Percentiles rank a stretch among this genome's conserved stretches.
phyloP scores from a whole-genome alignment of 768 basidiomycete species.

The Russula virescens region DNA sequence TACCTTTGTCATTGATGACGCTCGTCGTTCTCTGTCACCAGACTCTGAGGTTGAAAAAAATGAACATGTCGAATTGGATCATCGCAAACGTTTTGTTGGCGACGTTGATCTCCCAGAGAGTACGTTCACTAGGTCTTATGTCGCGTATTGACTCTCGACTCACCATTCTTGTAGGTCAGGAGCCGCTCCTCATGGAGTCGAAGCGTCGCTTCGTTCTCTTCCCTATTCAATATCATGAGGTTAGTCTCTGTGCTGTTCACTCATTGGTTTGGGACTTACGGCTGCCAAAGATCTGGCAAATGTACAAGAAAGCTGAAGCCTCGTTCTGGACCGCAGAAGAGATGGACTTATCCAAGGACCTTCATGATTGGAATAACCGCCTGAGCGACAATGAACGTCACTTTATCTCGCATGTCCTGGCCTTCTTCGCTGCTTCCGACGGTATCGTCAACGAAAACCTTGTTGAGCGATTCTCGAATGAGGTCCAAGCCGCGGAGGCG shows the following conservation, averaged over 20 bases:
- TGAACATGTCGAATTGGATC: conserved; percentile 2
- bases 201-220: conserved; percentile 85
- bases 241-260: conserved; percentile 31
- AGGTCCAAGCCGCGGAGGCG: conserved; percentile 89
- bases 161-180: conserved; percentile 43
- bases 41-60: conserved; percentile 20
- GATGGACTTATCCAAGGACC: conserved; percentile 83
- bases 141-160: background rate
- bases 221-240: conserved; percentile 90
- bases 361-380: conserved; percentile 77
- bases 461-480: conserved; percentile 86
- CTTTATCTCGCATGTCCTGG: conserved; percentile 89
- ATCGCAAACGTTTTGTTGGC: conserved; percentile 43
- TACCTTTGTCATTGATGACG: conserved; percentile 25
- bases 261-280: background rate
- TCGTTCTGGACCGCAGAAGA: conserved; percentile 94
- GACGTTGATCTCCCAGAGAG: conserved; percentile 49
- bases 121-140: conserved; percentile 6
- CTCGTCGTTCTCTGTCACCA: conserved; percentile 23
- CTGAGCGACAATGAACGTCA: conserved; percentile 79
- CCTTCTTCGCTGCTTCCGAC: conserved; percentile 94
- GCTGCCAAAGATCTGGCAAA: conserved; percentile 73
- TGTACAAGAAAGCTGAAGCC: conserved; percentile 94
- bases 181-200: conserved; percentile 75
- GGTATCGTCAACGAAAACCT: conserved; percentile 97